A percentile compares a stretch with the other conserved stretches of the same genome.
Evolutionary conservation across 345 rosid species (phyloP).

Genomic region (Lumnitzera littorea): DNA sequence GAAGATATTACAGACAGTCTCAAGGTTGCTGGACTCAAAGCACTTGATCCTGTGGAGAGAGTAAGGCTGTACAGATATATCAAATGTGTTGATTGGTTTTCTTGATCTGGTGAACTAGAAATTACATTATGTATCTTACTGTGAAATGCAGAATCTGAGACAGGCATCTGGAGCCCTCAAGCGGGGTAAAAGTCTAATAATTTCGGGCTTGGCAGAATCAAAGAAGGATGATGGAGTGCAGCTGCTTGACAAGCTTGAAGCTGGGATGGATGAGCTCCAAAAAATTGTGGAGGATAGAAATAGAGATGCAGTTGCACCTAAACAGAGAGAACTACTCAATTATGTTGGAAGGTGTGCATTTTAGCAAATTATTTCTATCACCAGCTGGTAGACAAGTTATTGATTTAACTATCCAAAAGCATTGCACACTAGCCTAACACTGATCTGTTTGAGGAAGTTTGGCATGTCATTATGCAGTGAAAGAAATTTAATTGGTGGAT

Average conservation of each 20-base stretch:
- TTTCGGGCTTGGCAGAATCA: conserved; percentile 74
- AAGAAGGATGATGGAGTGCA: conserved; percentile 81
- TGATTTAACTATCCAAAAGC: no score
- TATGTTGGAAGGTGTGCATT: conserved; percentile 77
- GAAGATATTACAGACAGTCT: conserved; percentile 93
- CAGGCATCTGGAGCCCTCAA: conserved; percentile 70
- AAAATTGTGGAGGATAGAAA: conserved; percentile 77
- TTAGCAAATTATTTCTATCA: background rate
- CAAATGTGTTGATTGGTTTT: background rate
- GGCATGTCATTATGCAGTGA: no score
- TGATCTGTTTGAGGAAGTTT: no score
- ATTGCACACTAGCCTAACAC: no score
- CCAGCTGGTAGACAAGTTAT: no score
- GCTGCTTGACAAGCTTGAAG: conserved; percentile 71
- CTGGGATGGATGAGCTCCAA: conserved; percentile 81
- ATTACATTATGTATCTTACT: background rate
- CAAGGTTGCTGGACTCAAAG: conserved; percentile 77
- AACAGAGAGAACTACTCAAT: conserved; percentile 84
- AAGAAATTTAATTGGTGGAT: no score
- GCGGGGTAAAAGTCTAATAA: conserved; percentile 69
- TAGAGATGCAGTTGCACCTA: conserved; percentile 85
- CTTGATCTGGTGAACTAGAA: background rate
- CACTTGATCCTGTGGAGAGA: conserved; percentile 88
- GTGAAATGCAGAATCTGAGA: conserved; percentile 61
- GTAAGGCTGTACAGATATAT: conserved; percentile 26